phyloP scores from a whole-genome alignment of 2,329 filamentous ascomycete species.

The Aplosporella prunicola region DNA sequence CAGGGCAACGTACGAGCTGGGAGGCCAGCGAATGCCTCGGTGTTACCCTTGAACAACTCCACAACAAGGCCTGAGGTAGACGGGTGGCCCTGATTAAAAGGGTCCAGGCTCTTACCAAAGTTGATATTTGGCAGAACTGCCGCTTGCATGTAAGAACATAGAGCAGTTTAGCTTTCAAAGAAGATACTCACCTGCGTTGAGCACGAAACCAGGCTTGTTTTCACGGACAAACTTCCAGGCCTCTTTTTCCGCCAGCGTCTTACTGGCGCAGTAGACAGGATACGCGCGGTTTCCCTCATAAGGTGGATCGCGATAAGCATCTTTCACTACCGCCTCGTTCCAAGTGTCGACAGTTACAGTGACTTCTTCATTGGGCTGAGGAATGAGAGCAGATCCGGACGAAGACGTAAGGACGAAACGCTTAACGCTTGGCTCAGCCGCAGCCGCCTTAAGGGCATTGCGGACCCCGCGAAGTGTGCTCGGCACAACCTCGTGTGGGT shows the following conservation, averaged over 20 bases:
- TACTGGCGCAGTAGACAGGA: constrained; percentile 33
- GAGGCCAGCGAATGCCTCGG: background rate
- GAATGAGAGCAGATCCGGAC: constrained; percentile 23
- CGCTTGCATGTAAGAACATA: too few relatives aligned
- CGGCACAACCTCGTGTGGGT: constrained; percentile 35
- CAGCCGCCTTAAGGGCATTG: constrained; percentile 33
- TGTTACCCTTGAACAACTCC: constrained; percentile 12
- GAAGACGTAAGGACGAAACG: constrained; percentile 38
- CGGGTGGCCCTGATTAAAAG: constrained; percentile 12
- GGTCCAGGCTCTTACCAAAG: constrained; percentile 13
- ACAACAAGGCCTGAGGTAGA: constrained; percentile 11
- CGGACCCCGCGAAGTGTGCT: constrained; percentile 26
- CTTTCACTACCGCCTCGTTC: constrained; percentile 23
- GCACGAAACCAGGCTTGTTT: constrained; percentile 30
- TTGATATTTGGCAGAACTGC: constrained; percentile 9
- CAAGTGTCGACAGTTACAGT: constrained; percentile 20
- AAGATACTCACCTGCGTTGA: constrained; percentile 29
- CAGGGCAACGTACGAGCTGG: background rate
- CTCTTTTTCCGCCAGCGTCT: constrained; percentile 32
- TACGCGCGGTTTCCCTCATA: constrained; percentile 18
- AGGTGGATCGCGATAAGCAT: constrained; percentile 23
- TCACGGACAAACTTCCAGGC: constrained; percentile 35
- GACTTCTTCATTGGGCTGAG: constrained; percentile 21
- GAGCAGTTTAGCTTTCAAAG: too few relatives aligned
- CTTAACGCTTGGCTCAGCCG: constrained; percentile 32